phyloP scores from a whole-genome alignment of 768 basidiomycete genomes.

The Suillus subaureus region DNA sequence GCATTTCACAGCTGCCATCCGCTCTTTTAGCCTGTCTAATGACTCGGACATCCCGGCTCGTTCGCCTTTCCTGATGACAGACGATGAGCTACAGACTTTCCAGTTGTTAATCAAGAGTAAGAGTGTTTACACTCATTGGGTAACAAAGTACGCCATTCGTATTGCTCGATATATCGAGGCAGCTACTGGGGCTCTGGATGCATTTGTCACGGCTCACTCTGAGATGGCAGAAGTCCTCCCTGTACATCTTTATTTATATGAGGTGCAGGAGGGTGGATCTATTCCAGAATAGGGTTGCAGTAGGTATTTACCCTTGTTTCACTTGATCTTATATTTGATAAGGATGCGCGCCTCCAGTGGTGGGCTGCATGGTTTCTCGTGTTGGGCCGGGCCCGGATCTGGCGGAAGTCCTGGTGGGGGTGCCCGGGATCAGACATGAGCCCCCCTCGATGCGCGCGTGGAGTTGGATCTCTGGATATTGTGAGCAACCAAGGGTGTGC shows the following conservation, averaged over 20 bases:
- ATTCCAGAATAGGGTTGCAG: not conserved
- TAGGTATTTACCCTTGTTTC: not conserved
- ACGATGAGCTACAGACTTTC: not conserved
- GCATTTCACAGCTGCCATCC: no score
- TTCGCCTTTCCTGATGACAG: not conserved
- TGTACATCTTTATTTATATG: not conserved
- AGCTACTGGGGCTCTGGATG: not conserved
- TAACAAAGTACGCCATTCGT: not conserved
- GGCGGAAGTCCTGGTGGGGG: no score
- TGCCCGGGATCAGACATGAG: no score
- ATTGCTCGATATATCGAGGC: not conserved
- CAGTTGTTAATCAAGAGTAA: not conserved
- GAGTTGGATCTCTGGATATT: no score
- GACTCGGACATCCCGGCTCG: not conserved
- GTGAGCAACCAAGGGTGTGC: no score
- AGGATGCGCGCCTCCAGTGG: not conserved
- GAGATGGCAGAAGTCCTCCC: not conserved
- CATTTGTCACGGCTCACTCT: not conserved
- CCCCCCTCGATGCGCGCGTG: no score
- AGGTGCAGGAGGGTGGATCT: not conserved
- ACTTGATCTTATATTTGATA: not conserved
- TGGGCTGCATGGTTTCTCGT: no score
- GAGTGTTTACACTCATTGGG: not conserved
- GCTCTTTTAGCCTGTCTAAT: not conserved
- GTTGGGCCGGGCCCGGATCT: no score